These are phyloP conservation scores for Hamamelis virginiana DNA, from an alignment of 164 flowering plant genomes.

Conservation along the genomic window DNA sequence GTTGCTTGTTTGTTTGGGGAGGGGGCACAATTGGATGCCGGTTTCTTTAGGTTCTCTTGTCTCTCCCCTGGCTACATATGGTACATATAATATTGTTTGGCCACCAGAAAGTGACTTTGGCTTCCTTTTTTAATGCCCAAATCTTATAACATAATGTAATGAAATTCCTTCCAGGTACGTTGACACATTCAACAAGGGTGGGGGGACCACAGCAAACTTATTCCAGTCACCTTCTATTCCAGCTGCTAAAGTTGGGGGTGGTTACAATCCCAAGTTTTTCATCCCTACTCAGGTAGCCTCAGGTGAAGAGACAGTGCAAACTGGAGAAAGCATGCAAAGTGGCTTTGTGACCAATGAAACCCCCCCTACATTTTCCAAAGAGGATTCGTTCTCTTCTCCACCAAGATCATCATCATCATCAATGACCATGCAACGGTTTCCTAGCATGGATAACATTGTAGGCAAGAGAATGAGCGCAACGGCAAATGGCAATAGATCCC, in stretches of 20 bases:
- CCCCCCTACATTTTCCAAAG: constrained; percentile 21
- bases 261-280: constrained; percentile 50
- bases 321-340: constrained; percentile 22
- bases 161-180: constrained; percentile 56
- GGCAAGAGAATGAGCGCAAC: constrained; percentile 12
- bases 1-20: no score
- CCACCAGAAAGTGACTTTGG: not conserved
- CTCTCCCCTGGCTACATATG: not conserved
- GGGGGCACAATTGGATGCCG: no score
- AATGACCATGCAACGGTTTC: constrained; percentile 39
- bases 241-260: constrained; percentile 33
- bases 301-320: constrained; percentile 27
- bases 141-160: not conserved
- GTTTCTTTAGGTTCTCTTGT: not conserved
- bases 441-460: constrained; percentile 50
- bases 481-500: constrained; percentile 17
- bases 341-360: constrained; percentile 21
- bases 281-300: constrained; percentile 43
- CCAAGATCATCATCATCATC: constrained; percentile 22
- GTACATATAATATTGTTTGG: not conserved
- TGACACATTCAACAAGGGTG: constrained; percentile 71
- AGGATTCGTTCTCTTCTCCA: constrained; percentile 25
- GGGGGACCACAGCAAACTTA: constrained; percentile 41
- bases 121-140: not conserved
- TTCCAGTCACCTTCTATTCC: constrained; percentile 57